These are phyloP conservation scores for Candida sanyaensis DNA, from an alignment of 1,139 yeast genomes.

Conservation along the genomic window DNA sequence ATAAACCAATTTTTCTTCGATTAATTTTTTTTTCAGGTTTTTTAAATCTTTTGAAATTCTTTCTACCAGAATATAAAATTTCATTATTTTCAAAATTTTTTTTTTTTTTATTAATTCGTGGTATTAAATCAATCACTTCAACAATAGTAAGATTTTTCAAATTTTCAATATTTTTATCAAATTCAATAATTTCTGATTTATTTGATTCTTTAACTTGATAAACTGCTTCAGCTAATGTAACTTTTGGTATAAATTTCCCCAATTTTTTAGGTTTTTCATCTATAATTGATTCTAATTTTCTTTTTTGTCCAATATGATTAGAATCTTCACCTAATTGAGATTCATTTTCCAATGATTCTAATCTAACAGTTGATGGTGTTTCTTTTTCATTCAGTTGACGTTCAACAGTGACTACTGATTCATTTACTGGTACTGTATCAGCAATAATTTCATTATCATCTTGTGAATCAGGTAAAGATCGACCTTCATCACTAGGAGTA, in stretches of 20 bases:
- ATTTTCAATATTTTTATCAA: conserved; percentile 14
- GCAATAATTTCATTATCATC: background rate
- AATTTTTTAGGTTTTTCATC: conserved; percentile 12
- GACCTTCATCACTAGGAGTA: background rate
- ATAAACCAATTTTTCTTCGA: background rate
- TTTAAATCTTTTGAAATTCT: conserved; percentile 40
- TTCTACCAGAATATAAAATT: conserved; percentile 23
- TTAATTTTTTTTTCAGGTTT: conserved; percentile 18
- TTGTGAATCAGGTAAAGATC: background rate
- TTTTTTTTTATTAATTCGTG: conserved; percentile 17
- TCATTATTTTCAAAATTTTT: background rate
- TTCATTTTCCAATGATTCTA: background rate
- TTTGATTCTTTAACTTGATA: conserved; percentile 32
- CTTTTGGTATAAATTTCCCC: conserved; percentile 20
- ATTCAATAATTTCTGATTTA: conserved; percentile 27
- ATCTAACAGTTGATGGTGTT: background rate
- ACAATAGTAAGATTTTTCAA: conserved; percentile 33
- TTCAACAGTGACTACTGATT: background rate
- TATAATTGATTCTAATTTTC: background rate
- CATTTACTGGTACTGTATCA: background rate
- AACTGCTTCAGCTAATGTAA: conserved; percentile 35
- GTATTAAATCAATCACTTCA: conserved; percentile 27
- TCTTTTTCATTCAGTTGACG: background rate
- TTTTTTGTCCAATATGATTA: background rate
- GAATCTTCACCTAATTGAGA: background rate